These are phyloP conservation scores for Mycena albidolilacea DNA, from an alignment of 768 basidiomycete genomes.

Conservation along the genomic window DNA sequence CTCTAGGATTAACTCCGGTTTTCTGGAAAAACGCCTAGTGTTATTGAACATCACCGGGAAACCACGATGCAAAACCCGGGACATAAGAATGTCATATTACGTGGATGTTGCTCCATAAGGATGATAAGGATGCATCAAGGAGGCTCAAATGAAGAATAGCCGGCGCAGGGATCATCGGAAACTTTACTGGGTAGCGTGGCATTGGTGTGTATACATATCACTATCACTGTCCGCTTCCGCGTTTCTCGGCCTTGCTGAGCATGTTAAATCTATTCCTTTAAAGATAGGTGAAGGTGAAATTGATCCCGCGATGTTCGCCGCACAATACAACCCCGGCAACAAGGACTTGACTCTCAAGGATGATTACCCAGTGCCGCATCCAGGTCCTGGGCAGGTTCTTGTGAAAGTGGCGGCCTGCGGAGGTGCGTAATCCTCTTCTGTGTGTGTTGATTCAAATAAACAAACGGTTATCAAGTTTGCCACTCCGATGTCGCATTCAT, in stretches of 20 bases:
- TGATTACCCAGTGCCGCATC: background rate
- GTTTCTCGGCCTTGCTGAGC: background rate
- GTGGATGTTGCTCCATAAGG: too few relatives aligned
- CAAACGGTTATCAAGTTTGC: conserved; percentile 1
- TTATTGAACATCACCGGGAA: too few relatives aligned
- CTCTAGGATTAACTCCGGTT: too few relatives aligned
- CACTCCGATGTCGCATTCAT: conserved; percentile 4
- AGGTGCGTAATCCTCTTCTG: background rate
- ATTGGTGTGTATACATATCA: too few relatives aligned
- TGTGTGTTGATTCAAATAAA: background rate
- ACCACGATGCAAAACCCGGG: too few relatives aligned
- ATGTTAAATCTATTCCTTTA: conserved; percentile 4
- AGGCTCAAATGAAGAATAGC: too few relatives aligned
- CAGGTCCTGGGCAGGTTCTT: conserved; percentile 3
- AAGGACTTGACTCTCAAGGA: conserved; percentile 1
- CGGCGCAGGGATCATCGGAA: background rate
- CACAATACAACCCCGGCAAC: conserved; percentile 4
- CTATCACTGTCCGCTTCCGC: background rate
- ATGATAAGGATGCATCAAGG: too few relatives aligned
- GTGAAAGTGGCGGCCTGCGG: background rate
- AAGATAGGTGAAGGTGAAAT: background rate
- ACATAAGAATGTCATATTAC: too few relatives aligned
- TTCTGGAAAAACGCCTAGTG: too few relatives aligned
- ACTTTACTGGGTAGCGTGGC: too few relatives aligned
- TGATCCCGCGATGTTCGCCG: background rate